phyloP scores from a whole-genome alignment of 768 basidiomycete genomes.

The Phylloporus arenicola region DNA sequence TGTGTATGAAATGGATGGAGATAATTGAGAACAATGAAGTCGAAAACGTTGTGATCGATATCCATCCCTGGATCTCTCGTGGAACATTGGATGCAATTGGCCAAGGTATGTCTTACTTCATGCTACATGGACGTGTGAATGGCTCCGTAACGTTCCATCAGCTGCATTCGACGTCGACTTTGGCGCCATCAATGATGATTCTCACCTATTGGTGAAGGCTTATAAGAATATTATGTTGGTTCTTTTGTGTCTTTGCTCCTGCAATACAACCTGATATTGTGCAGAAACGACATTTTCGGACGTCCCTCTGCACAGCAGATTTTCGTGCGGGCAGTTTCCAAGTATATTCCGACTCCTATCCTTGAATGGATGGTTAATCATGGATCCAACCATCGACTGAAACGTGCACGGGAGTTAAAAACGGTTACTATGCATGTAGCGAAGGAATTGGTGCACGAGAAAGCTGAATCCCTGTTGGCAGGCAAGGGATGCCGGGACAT shows the following conservation, averaged over 20 bases:
- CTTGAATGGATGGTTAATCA: constrained; percentile 34
- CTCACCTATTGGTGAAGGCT: constrained; percentile 7
- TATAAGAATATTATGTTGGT: constrained; percentile 14
- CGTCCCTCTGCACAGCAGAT: constrained; percentile 14
- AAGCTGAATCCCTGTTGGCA: constrained; percentile 6
- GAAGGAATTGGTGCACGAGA: constrained; percentile 16
- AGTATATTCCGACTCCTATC: constrained; percentile 12
- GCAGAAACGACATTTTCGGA: constrained; percentile 15
- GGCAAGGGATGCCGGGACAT: constrained; percentile 20
- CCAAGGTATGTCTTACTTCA: constrained; percentile 29
- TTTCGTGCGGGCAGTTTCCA: constrained; percentile 11
- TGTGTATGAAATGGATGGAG: constrained; percentile 26
- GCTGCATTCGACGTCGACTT: constrained; percentile 51
- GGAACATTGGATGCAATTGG: constrained; percentile 49
- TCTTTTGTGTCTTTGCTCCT: background rate
- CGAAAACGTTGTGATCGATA: constrained; percentile 18
- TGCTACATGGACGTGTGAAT: background rate
- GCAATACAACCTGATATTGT: constrained; percentile 14
- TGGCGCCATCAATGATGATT: constrained; percentile 4
- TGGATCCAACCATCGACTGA: constrained; percentile 17
- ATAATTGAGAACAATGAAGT: constrained; percentile 6
- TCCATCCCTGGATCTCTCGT: constrained; percentile 32
- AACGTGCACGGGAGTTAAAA: constrained; percentile 15
- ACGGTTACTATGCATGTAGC: constrained; percentile 8
- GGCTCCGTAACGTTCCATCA: background rate